Percentiles rank a stretch among this genome's conserved stretches.
phyloP scores from a whole-genome alignment of 148 eudicot genomes.

The Vaccinium corymbosum region DNA sequence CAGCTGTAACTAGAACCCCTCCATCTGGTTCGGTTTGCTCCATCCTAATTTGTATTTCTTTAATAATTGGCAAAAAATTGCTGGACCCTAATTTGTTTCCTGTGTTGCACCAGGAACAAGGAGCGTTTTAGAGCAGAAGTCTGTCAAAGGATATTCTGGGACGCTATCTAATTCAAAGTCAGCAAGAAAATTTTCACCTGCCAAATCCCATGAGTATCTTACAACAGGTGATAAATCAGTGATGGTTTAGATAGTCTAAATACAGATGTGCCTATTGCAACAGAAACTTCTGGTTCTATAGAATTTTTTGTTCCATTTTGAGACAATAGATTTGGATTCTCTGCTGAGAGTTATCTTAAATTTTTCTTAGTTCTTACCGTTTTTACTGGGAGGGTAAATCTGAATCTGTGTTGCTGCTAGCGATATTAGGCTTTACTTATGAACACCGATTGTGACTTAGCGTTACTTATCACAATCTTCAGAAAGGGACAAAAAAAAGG shows the following conservation, averaged over 20 bases:
- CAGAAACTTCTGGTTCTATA: not conserved
- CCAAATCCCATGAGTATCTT: conserved; percentile 15
- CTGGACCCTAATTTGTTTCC: conserved; percentile 4
- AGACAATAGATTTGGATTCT: not conserved
- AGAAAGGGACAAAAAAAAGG: not conserved
- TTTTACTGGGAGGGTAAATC: not conserved
- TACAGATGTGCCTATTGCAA: not conserved
- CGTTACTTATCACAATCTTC: not conserved
- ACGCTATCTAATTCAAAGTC: conserved; percentile 16
- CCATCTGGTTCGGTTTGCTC: conserved; percentile 37
- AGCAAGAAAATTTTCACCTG: conserved; percentile 18
- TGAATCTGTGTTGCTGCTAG: not conserved
- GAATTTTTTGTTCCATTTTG: not conserved
- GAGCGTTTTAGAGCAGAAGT: conserved; percentile 26
- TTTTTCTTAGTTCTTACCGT: not conserved
- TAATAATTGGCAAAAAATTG: not conserved
- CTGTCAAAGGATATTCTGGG: conserved; percentile 17
- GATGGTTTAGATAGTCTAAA: not conserved
- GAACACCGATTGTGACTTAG: not conserved
- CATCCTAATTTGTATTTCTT: not conserved
- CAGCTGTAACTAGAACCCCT: conserved; percentile 46
- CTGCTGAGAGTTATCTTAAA: not conserved
- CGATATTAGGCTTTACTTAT: not conserved
- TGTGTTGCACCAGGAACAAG: conserved; percentile 32
- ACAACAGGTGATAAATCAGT: conserved; percentile 13